A percentile compares a stretch with the other conserved stretches of the same genome.
Evolutionary conservation across 148 eudicot genomes (phyloP).

Genomic region (Mesembryanthemum crystallinum): DNA sequence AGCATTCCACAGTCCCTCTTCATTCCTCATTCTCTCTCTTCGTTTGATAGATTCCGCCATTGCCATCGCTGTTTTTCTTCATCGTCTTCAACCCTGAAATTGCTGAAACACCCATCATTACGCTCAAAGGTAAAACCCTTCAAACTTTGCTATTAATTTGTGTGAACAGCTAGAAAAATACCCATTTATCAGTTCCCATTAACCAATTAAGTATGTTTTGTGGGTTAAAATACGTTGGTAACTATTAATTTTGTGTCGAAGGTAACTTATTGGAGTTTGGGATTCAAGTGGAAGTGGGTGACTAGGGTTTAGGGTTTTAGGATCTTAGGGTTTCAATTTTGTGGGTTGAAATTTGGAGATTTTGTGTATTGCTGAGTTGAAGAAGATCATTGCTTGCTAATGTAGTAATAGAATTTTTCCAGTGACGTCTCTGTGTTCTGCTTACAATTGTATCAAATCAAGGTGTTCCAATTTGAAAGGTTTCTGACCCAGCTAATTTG

Average conservation of each 20-base stretch:
- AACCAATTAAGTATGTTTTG: background rate
- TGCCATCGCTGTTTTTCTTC: background rate
- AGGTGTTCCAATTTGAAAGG: background rate
- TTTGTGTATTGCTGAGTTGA: background rate
- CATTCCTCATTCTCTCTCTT: background rate
- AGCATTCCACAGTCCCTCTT: background rate
- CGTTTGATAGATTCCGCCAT: background rate
- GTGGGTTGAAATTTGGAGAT: background rate
- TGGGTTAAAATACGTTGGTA: background rate
- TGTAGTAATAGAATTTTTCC: background rate
- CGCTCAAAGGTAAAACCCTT: constrained; percentile 7
- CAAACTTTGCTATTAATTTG: too few relatives aligned
- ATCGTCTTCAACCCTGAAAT: background rate
- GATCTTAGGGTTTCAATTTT: constrained; percentile 18
- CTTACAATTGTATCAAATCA: background rate
- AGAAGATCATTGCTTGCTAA: background rate
- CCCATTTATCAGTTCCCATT: background rate
- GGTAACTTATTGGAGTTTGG: background rate
- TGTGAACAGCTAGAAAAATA: too few relatives aligned
- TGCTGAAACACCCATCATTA: background rate
- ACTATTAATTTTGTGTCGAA: background rate
- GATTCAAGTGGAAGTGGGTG: background rate
- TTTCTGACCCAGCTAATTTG: background rate
- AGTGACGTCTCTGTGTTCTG: background rate
- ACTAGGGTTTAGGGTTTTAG: constrained; percentile 31